Base-by-base conservation (phyloP, 805 yeast genomes). In the Saccharomycopsis sp. region DNA sequence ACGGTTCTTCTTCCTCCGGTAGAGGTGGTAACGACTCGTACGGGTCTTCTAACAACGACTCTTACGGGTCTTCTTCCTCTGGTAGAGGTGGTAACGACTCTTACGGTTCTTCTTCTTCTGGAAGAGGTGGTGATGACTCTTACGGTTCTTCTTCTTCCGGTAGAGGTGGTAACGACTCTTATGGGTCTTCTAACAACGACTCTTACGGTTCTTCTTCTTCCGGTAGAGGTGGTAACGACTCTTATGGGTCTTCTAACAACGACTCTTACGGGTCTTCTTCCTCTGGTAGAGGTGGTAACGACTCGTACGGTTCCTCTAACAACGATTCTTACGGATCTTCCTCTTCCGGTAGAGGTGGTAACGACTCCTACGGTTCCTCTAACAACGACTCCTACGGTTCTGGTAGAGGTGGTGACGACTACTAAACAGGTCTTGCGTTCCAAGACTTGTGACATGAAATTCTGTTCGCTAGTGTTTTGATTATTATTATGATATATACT, bases 241-340 rank as follows among this genome's bases (percentile, higher is more conserved):
- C 67, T 40, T 71, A 70, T 58, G 75, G 73, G 34, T 57, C 64
- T 18, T 57, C 53, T 12, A 61, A 62, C 58, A 59, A 58, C 4
- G 66, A 69, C 63, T 68, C 73, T 12, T 68, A 68, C 65, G 72
- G 72, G 37, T 65, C 65, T 24, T 61, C 62, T 29, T 59, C 59
- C 54, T 52, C 50, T 58, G 57, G 62, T 23, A 54, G 56, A 44
- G 47, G 53, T 12, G 61, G 62, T 51, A 41, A 54, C 44, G 18
- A 52, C 51, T 57, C 63, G 20, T 60, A 51, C 55, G 63, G 66
- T n/a, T 9, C n/a, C 21, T 47, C 46, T 9, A 63, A 63, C 59
- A 58, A 62, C 52, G 65, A 64, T 62, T 63, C 65, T 21, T 68
- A 67, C 56, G 67, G 71, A 47, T 64, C 67, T 48, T 55, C 63